Base-by-base conservation (phyloP, 768 basidiomycete species). In the Cantharellus anzutake region DNA sequence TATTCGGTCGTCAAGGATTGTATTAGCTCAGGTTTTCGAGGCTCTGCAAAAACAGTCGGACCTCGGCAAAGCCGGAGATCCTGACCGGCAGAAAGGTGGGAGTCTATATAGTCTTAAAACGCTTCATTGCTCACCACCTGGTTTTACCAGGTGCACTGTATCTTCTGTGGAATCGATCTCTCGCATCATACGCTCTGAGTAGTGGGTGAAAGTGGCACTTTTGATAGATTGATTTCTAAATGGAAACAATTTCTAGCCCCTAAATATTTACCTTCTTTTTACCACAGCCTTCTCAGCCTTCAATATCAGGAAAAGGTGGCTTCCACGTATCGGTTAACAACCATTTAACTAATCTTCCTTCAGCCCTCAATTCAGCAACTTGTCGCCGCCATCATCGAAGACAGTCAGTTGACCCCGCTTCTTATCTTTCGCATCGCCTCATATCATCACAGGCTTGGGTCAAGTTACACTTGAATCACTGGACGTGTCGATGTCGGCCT, bases 291-390 rank as follows among this genome's bases (percentile, higher is more conserved):
- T 59, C 50, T 59, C 60, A 56, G 65, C 60, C 51, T 66, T 29
- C 86, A 89, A 66, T 83, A 84, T 60, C 86, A 91, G 66, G 88
- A 90, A 67, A 91, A 91, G 78, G 87, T 83, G 64, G 37, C 64
- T 37, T 48, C 40, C 59, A 40, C 60, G 29, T 4, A 42, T 48
- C 0, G n/a, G 34, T 16, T 11, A 20, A 4, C 14, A 50, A 29
- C n/a, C 16, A 16, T 14, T 56, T 3, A n/a, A 29, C 7, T 37
- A 42, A 51, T 16, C 16, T 3, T 16, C 29, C 20, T 29, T 29
- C 62, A 86, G 84, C 83, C 83, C 14, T 86, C 84, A 2, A 77
- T 88, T 42, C 85, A 88, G 69, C 82, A 84, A 67, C 71, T 88
- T 3, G 78, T 84, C 51, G 73, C 69, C 53, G 78, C 67, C 58